A percentile compares a stretch with the other conserved stretches of the same genome.
These are phyloP conservation scores for Extremus antarcticus DNA, from an alignment of 495 filamentous ascomycete genomes.

Conservation along the genomic window DNA sequence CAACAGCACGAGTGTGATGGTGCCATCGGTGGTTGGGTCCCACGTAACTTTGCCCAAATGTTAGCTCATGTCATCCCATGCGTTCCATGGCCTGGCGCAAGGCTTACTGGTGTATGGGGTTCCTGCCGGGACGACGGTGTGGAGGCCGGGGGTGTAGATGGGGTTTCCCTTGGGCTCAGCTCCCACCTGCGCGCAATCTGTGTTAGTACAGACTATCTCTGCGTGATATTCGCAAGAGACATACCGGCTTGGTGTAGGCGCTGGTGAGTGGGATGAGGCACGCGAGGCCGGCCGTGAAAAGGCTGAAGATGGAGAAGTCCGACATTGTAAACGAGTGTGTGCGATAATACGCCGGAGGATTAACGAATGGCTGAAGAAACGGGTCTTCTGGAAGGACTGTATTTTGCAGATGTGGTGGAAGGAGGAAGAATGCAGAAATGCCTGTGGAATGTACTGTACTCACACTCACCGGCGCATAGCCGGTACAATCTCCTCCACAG, in stretches of 20 bases:
- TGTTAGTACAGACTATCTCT: no score
- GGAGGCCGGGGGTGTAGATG: constrained; percentile 41
- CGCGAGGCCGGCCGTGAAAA: constrained; percentile 18
- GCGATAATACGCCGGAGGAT: background rate
- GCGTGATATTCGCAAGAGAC: no score
- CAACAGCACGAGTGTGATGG: constrained; percentile 52
- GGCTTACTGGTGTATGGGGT: constrained; percentile 34
- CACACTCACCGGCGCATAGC: background rate
- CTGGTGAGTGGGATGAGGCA: constrained; percentile 29
- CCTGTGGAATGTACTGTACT: background rate
- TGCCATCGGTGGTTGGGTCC: constrained; percentile 39
- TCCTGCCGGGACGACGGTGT: constrained; percentile 44
- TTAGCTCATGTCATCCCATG: background rate
- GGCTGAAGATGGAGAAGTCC: constrained; percentile 8
- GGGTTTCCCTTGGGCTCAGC: constrained; percentile 44
- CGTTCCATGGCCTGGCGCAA: no score
- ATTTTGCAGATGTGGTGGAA: background rate
- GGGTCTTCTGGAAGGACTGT: background rate
- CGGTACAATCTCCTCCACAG: background rate
- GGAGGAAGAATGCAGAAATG: background rate
- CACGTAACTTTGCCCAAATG: constrained; percentile 43
- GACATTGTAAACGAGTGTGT: background rate
- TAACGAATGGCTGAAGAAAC: background rate
- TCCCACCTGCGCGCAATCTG: no score
- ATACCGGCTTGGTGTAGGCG: constrained; percentile 45